Evolutionary conservation across 495 filamentous ascomycete species (phyloP), one percentile per base, ranked within the genome.

Genomic region (Aspergillus conjunctus): DNA sequence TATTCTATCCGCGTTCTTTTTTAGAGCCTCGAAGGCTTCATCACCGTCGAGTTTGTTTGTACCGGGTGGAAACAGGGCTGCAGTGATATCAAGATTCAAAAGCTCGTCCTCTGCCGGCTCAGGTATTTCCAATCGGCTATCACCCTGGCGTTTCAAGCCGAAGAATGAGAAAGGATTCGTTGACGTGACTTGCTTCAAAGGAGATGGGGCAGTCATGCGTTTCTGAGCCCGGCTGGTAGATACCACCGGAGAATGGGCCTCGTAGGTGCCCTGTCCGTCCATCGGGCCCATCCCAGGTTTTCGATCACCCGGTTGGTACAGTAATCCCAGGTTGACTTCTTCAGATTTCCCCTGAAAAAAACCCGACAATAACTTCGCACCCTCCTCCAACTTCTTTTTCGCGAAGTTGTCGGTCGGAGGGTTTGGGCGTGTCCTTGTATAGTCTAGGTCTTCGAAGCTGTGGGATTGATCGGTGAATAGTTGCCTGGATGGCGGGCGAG

Each of bases 11-110:
- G 91, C 90, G 66, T 87, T 90, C 49, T 77, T 72, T 37, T 88
- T 83, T 10, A 93, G 78, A 65, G 86, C 85, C 67, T 89, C 86
- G 77, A 88, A 88, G 5, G 88, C 85, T 9, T 87, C 82, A 1
- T 85, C 84, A 3, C 84, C 88, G 68, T 86, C 80, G 48, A 81
- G 63, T 60, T 87, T 78, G 37, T 74, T 70, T 0, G 78, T 66
- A 6, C 77, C 72, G n/a, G 79, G 67, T 0, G 86, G 83, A 60
- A 87, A 91, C 37, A 92, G 79, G 7, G 87, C 83, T 1, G 80
- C 73, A 30, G 82, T 73, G 61, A 92, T 83, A 68, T 90, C 82
- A 20, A 91, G 73, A 59, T 81, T 84, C 56, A 85, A 76, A 41
- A 91, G 77, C 61, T 90, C 87, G 64, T 91, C 87, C 54, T 84